Evolutionary conservation across 1,284 basidiomycete species (phyloP), one percentile per base, ranked within the genome.

Genomic region (Leccinum pallidistipes): DNA sequence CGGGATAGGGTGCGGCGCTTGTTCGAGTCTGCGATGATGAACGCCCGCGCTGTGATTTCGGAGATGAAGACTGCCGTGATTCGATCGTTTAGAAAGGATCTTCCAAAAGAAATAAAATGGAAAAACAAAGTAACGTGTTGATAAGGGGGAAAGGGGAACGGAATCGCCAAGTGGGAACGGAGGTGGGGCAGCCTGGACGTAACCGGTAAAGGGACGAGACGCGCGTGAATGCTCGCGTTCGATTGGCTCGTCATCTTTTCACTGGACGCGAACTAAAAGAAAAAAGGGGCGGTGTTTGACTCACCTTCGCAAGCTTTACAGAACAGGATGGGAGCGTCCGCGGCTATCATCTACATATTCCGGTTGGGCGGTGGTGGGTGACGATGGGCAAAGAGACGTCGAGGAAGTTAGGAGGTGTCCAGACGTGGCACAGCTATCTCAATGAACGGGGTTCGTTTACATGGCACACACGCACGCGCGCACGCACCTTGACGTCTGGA

Each of bases 271-370:
- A 50, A 27, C 56, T 52, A 2, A 32, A 16, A n/a, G 18, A 43
- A 18, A 43, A 7, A 21, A 45, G 10, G 1, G 12, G 21, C 43
- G 11, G 7, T 11, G 18, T 7, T 45, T 18, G 59, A 65, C 92
- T 69, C 70, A 97, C 95, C 91, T 83, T 97, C 95, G 77, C 95
- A 97, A 59, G 95, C 95, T 77, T 96, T 97, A 78, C 94, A 95
- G 76, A 97, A 95, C 52, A 97, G 80, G 62, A 97, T 92, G 7
- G 95, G 95, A 14, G 94, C 95, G 77, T 97, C 95, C 56, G 94
- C 93, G 62, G 94, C 93, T 69, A 97, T 97, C 95, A 97, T 97
- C 94, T 95, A 69, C 7, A 55, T 14, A 58, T 58, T 56, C 8
- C 32, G 52, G 40, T 24, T 38, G 59, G 50, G 32, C 24, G 49